These are phyloP conservation scores for Paramecium biaurelia DNA, from an alignment of 73 alveolate genomes.

Conservation along the genomic window DNA sequence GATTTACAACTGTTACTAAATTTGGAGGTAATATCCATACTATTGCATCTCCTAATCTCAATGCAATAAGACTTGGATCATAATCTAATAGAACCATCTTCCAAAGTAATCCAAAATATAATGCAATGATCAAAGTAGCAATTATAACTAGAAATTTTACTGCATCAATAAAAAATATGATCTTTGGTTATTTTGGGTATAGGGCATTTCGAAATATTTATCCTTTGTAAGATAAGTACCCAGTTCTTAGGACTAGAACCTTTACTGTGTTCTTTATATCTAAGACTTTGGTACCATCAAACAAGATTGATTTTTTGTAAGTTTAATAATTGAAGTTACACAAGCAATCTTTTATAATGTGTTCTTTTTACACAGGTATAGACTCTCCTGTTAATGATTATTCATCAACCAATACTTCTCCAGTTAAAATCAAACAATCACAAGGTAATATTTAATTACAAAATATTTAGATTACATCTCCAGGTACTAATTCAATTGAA, in stretches of 20 bases:
- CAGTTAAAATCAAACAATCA: slow-evolving; percentile 81
- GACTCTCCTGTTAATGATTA: slow-evolving; percentile 90
- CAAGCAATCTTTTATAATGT: background rate
- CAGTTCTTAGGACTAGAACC: slow-evolving; percentile 42
- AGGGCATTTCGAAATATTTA: slow-evolving; percentile 47
- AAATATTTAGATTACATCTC: background rate
- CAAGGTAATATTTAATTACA: slow-evolving; percentile 54
- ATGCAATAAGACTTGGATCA: background rate
- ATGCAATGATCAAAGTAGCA: background rate
- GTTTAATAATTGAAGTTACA: background rate
- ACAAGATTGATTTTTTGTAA: background rate
- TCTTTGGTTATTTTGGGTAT: slow-evolving; percentile 50
- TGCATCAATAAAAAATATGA: slow-evolving; percentile 6
- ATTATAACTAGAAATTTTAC: slow-evolving; percentile 29
- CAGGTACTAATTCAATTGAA: slow-evolving; percentile 16
- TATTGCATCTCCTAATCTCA: slow-evolving; percentile 53
- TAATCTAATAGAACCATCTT: slow-evolving; percentile 33
- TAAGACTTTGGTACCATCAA: background rate
- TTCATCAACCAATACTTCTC: slow-evolving; percentile 81
- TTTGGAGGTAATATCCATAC: slow-evolving; percentile 47
- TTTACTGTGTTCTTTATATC: background rate
- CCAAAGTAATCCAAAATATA: slow-evolving; percentile 17
- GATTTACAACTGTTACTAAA: slow-evolving; percentile 24
- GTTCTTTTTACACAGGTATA: slow-evolving; percentile 74
- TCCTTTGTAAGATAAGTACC: slow-evolving; percentile 47